Evolutionary conservation across 306 rosid genomes (phyloP).

Genomic region (Echinosophora koreensis): DNA sequence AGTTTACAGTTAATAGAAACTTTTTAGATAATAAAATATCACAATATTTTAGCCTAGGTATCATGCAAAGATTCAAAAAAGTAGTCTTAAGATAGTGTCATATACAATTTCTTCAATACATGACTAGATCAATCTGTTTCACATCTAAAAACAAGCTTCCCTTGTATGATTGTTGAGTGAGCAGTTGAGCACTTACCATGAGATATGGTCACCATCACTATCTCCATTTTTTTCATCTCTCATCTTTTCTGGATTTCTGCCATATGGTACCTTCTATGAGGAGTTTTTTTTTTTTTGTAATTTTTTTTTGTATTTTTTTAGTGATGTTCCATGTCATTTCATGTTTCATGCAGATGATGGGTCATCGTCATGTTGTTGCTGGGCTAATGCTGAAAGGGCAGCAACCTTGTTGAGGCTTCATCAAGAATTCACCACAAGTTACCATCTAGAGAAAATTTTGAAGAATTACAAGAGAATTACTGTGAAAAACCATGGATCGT

Average conservation of each 20-base stretch:
- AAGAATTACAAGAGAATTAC: constrained; percentile 61
- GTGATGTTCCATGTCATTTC: neutral
- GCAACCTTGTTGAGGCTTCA: constrained; percentile 76
- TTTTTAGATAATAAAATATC: constrained; percentile 1
- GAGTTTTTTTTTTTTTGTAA: constrained; percentile 4
- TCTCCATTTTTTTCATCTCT: constrained; percentile 8
- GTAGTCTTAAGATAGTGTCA: constrained; percentile 20
- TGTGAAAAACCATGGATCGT: constrained; percentile 70
- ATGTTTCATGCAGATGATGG: constrained; percentile 77
- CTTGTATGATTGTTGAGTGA: constrained; percentile 7
- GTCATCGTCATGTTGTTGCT: constrained; percentile 80
- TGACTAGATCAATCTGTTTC: neutral
- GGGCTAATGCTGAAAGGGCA: constrained; percentile 87
- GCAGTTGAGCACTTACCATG: neutral
- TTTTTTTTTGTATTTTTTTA: no score
- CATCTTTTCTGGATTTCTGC: constrained; percentile 8
- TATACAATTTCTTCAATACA: constrained; percentile 26
- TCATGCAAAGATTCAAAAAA: constrained; percentile 21
- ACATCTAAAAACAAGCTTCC: neutral
- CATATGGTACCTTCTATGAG: neutral
- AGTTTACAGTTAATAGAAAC: neutral
- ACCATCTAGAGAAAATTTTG: constrained; percentile 68
- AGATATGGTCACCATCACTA: neutral
- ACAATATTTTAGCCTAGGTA: constrained; percentile 1
- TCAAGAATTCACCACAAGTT: constrained; percentile 54